Percentiles rank a stretch among this genome's conserved stretches.
Conservation (phyloP, 495 filamentous ascomycete species). For the Ramalina peruviana region DNA sequence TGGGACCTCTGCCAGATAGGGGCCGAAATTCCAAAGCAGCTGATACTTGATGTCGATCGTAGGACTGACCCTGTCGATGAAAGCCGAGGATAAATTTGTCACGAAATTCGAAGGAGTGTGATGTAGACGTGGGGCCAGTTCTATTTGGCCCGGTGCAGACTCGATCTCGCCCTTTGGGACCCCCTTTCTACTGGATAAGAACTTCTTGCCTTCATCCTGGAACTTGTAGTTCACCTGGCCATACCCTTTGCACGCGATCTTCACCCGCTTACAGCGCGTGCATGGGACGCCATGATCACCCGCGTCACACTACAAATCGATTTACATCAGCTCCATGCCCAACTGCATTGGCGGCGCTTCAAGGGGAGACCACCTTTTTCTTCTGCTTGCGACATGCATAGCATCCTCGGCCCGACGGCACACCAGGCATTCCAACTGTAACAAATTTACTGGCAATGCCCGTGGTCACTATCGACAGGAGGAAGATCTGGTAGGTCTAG, state of each 20-base stretch:
- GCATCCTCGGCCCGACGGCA: conserved; percentile 34
- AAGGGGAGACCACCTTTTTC: conserved; percentile 30
- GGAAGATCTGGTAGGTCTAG: too few relatives aligned
- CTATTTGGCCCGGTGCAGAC: not conserved
- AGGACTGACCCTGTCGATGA: conserved; percentile 19
- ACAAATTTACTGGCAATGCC: too few relatives aligned
- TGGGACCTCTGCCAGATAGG: conserved; percentile 26
- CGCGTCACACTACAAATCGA: conserved; percentile 26
- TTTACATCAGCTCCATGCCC: not conserved
- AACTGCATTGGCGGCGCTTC: not conserved
- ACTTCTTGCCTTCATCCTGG: conserved; percentile 18
- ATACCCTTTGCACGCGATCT: conserved; percentile 30
- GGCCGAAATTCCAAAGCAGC: conserved; percentile 27
- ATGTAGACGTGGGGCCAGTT: not conserved
- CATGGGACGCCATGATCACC: conserved; percentile 23
- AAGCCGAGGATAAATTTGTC: conserved; percentile 14
- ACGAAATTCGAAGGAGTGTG: not conserved
- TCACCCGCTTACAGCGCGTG: conserved; percentile 32
- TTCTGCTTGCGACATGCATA: conserved; percentile 37
- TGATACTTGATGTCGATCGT: conserved; percentile 30
- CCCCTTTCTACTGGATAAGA: not conserved
- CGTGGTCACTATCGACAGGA: too few relatives aligned
- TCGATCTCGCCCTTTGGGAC: not conserved
- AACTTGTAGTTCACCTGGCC: conserved; percentile 36
- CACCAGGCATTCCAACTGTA: conserved; percentile 30